Percentiles rank a stretch among this genome's conserved stretches.
These are phyloP conservation scores for Euphorbia tirucalli DNA, from an alignment of 345 rosid species.

Conservation along the genomic window DNA sequence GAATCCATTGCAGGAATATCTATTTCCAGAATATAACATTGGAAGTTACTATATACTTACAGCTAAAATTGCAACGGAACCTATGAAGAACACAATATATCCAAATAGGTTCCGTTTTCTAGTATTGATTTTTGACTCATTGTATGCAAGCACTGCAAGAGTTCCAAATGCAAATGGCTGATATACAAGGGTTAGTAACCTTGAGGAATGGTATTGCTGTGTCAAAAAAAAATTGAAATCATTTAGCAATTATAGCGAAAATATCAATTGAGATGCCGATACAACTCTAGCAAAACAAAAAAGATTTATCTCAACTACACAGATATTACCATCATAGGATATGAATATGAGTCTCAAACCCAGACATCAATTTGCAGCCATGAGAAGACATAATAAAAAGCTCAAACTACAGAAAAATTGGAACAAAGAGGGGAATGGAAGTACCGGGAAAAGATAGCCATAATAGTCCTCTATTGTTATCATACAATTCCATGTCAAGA, in stretches of 20 bases:
- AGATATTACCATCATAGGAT: no score
- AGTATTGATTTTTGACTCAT: conserved; percentile 68
- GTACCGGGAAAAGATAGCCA: conserved; percentile 57
- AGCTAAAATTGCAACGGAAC: conserved; percentile 56
- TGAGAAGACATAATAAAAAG: background rate
- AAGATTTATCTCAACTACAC: no score
- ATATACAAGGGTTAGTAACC: conserved; percentile 75
- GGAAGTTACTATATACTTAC: conserved; percentile 42
- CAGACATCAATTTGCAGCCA: no score
- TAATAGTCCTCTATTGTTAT: conserved; percentile 75
- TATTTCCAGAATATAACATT: no score
- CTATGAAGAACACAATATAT: conserved; percentile 50
- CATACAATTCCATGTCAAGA: conserved; percentile 85
- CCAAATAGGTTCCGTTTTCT: conserved; percentile 66
- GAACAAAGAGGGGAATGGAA: background rate
- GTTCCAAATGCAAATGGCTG: conserved; percentile 72
- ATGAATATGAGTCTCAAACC: no score
- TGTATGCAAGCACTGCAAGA: conserved; percentile 50
- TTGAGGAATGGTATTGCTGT: conserved; percentile 74
- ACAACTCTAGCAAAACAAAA: no score
- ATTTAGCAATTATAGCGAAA: no score
- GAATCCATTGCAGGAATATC: no score
- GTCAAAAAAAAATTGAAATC: background rate
- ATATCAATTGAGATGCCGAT: background rate
- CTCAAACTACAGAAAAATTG: background rate